Evolutionary conservation across 2,329 filamentous ascomycete genomes (phyloP).

Genomic region (Aspergillus glaucus): DNA sequence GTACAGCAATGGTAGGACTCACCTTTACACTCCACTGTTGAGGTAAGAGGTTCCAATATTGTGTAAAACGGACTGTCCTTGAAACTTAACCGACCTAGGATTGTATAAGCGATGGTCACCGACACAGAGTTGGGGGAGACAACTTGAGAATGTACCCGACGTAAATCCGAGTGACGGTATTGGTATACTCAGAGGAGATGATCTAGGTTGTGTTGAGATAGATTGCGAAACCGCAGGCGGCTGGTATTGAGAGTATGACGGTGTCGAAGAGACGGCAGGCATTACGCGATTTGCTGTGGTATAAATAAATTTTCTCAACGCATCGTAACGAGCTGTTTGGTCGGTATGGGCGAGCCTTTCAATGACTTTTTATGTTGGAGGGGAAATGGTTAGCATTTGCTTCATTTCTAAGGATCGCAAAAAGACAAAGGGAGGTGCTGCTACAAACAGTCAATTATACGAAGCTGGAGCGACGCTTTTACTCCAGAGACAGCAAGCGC

Average conservation of each 20-base stretch:
- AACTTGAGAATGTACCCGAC: slow-evolving; percentile 18
- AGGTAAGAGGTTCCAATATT: slow-evolving; percentile 59
- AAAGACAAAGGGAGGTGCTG: slow-evolving; percentile 7
- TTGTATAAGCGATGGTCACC: slow-evolving; percentile 26
- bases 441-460: slow-evolving; percentile 70
- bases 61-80: slow-evolving; percentile 83
- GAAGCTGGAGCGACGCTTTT: slow-evolving; percentile 73
- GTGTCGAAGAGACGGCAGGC: slow-evolving; percentile 22
- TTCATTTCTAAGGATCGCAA: background rate
- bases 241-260: slow-evolving; percentile 21
- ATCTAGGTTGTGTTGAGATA: slow-evolving; percentile 20
- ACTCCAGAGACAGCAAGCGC: slow-evolving; percentile 72
- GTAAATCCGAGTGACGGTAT: slow-evolving; percentile 25
- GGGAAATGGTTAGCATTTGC: background rate
- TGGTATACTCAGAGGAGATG: slow-evolving; percentile 20
- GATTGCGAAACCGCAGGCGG: slow-evolving; percentile 17
- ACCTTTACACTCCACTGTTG: slow-evolving; percentile 67
- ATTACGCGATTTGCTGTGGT: slow-evolving; percentile 20
- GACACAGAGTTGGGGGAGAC: slow-evolving; percentile 1
- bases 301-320: slow-evolving; percentile 27
- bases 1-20: slow-evolving; percentile 27
- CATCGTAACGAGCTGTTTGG: slow-evolving; percentile 24
- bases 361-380: slow-evolving; percentile 15
- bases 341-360: slow-evolving; percentile 19
- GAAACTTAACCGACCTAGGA: slow-evolving; percentile 47